phyloP scores from a whole-genome alignment of 306 rosid species.

The Malus sylvestris region DNA sequence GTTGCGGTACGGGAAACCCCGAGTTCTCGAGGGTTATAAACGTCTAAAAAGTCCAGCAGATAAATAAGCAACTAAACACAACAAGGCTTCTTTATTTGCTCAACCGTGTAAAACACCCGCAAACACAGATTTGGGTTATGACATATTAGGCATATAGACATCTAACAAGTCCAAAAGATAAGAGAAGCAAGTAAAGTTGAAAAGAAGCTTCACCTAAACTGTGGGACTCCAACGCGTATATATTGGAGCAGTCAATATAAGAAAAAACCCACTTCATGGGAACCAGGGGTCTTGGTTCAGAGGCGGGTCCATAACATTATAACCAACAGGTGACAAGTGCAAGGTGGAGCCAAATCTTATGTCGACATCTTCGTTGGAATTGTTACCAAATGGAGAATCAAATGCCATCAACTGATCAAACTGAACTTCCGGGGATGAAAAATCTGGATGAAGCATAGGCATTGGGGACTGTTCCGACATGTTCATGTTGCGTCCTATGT shows the following conservation, averaged over 20 bases:
- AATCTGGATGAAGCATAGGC: slow-evolving; percentile 13
- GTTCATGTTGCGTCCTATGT: slow-evolving; percentile 13
- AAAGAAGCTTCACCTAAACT: background rate
- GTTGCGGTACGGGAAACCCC: background rate
- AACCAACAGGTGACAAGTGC: slow-evolving; percentile 23
- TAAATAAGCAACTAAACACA: background rate
- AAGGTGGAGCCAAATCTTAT: slow-evolving; percentile 32
- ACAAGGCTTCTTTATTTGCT: background rate
- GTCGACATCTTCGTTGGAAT: slow-evolving; percentile 14
- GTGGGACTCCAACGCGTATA: background rate
- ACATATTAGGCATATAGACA: background rate
- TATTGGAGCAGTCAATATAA: background rate
- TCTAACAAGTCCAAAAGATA: background rate
- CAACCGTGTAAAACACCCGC: background rate
- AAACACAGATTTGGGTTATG: background rate
- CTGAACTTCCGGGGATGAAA: slow-evolving; percentile 19
- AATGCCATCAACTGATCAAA: slow-evolving; percentile 28
- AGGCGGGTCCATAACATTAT: slow-evolving; percentile 10
- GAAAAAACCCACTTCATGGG: slow-evolving; percentile 25
- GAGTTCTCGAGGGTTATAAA: background rate
- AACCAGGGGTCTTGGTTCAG: slow-evolving; percentile 48
- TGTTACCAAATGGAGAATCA: slow-evolving; percentile 31
- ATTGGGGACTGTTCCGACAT: slow-evolving; percentile 4
- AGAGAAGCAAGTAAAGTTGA: background rate
- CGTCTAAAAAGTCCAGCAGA: slow-evolving; percentile 7